phyloP scores from a whole-genome alignment of 306 rosid genomes.

The Sphenostylis stenocarpa region DNA sequence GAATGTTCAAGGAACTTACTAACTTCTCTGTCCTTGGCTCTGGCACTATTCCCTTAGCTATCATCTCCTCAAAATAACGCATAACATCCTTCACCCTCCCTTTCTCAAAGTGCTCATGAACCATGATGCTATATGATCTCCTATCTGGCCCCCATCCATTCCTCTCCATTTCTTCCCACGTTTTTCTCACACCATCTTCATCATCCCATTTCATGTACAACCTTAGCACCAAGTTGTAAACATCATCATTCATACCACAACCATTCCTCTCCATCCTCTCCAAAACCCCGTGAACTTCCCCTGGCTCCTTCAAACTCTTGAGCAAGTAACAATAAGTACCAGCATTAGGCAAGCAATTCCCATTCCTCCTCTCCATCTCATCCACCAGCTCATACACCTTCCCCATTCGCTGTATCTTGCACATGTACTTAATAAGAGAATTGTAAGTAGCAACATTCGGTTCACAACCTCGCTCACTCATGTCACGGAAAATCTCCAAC shows the following conservation, averaged over 20 bases:
- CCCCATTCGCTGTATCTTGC: constrained; percentile 62
- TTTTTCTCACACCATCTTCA: constrained; percentile 50
- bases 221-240: constrained; percentile 66
- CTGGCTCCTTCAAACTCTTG: constrained; percentile 48
- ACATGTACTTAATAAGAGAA: constrained; percentile 62
- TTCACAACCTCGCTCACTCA: constrained; percentile 50
- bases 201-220: constrained; percentile 70
- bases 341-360: constrained; percentile 57
- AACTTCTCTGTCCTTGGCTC: constrained; percentile 64
- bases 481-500: constrained; percentile 53
- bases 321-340: constrained; percentile 67
- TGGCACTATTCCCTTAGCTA: constrained; percentile 60
- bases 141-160: constrained; percentile 65
- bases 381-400: constrained; percentile 59
- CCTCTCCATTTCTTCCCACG: constrained; percentile 71
- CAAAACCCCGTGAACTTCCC: constrained; percentile 51
- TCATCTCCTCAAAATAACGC: constrained; percentile 65
- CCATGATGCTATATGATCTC: constrained; percentile 69
- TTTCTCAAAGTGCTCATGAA: constrained; percentile 62
- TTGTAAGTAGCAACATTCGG: constrained; percentile 71
- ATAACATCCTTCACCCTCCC: constrained; percentile 56
- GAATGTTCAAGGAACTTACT: constrained; percentile 36
- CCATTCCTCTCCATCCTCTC: constrained; percentile 67
- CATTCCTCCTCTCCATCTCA: constrained; percentile 63
- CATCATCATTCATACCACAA: constrained; percentile 53